Percentiles rank a stretch among this genome's conserved stretches.
Conservation (phyloP, 768 basidiomycete genomes). For the Tephrocybe sp. region DNA sequence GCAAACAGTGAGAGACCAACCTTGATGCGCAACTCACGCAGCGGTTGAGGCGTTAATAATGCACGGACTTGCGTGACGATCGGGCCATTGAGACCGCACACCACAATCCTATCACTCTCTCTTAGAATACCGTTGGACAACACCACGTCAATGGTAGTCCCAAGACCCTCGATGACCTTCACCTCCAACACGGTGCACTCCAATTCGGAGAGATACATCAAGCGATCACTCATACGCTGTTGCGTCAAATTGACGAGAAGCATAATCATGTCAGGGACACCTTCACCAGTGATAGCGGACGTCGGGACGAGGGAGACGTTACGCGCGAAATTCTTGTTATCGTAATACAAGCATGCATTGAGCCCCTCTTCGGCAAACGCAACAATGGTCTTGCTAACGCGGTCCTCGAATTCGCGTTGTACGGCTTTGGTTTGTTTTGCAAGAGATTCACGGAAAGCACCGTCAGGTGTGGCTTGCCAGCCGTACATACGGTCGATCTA, state of each 20-base stretch:
- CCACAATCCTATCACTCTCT: conserved; percentile 92
- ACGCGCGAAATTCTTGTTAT: conserved; percentile 92
- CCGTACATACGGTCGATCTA: conserved; percentile 98
- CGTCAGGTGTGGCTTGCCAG: conserved; percentile 90
- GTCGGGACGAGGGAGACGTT: conserved; percentile 98
- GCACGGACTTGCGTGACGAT: conserved; percentile 96
- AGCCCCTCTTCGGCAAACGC: conserved; percentile 98
- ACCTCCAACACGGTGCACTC: conserved; percentile 99
- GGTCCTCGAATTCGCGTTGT: conserved; percentile 90
- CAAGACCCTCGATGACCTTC: conserved; percentile 91
- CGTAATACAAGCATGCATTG: conserved; percentile 94
- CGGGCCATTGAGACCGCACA: conserved; percentile 96
- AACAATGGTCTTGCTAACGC: conserved; percentile 77
- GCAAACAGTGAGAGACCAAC: conserved; percentile 33
- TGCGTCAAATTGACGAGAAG: conserved; percentile 96
- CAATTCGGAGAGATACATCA: conserved; percentile 97
- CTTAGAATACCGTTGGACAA: conserved; percentile 83
- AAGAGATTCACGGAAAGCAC: conserved; percentile 88
- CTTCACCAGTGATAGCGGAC: conserved; percentile 97
- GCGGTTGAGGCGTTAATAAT: conserved; percentile 90
- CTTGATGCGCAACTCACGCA: conserved; percentile 95
- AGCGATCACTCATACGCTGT: conserved; percentile 93
- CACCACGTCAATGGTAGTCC: conserved; percentile 91
- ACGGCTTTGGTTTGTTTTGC: conserved; percentile 76
- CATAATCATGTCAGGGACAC: conserved; percentile 99